Evolutionary conservation across 1,139 yeast species (phyloP).

Genomic region (Debaryomyces sp.): DNA sequence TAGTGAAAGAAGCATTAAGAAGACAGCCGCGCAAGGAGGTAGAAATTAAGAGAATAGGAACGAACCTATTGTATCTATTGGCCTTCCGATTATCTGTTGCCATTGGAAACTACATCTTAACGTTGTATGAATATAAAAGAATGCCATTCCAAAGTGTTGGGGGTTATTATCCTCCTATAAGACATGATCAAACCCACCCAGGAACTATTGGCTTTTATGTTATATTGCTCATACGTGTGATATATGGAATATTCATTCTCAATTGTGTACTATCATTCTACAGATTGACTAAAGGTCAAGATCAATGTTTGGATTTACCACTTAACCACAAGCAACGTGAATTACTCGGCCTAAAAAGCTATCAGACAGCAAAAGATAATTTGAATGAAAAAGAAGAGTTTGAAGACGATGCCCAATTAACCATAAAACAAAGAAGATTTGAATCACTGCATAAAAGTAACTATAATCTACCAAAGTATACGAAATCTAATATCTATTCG

Average conservation of each 20-base stretch:
- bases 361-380: background rate
- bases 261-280: conserved; percentile 21
- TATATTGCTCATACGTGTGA: background rate
- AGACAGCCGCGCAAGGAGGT: conserved; percentile 38
- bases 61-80: conserved; percentile 21
- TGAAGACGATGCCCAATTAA: conserved; percentile 7
- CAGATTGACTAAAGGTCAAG: conserved; percentile 32
- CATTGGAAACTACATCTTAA: conserved; percentile 11
- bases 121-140: conserved; percentile 7
- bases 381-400: background rate
- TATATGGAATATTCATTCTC: conserved; percentile 17
- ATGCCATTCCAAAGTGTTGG: conserved; percentile 13
- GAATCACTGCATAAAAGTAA: conserved; percentile 1
- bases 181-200: conserved; percentile 4
- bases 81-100: conserved; percentile 21
- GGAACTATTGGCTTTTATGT: conserved; percentile 8
- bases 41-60: conserved; percentile 25
- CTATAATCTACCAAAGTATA: conserved; percentile 12
- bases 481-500: conserved; percentile 9
- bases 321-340: conserved; percentile 39
- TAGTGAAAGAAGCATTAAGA: conserved; percentile 36
- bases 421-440: conserved; percentile 11
- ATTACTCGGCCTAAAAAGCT: conserved; percentile 32
- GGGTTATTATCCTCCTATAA: conserved; percentile 11
- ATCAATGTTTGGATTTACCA: conserved; percentile 47